Evolutionary conservation across 2,329 filamentous ascomycete species (phyloP), one percentile per base, ranked within the genome.

Genomic region (Exophiala bonariae): DNA sequence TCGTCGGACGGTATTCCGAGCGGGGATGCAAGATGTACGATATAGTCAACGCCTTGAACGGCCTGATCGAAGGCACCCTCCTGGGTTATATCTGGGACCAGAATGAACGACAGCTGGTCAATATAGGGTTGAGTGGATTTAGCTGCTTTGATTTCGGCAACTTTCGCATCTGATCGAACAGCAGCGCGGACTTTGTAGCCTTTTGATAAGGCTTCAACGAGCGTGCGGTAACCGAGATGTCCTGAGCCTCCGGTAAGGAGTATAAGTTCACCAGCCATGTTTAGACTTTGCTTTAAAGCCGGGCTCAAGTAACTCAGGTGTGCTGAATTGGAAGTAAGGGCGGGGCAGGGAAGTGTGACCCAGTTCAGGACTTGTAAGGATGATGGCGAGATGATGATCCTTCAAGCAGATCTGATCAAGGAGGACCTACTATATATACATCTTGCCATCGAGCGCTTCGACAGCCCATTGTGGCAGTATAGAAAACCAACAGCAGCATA

Each of bases 81-180:
- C 51, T 81, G 63, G 0, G 84, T 83, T 54, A 95, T 83, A 55
- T 95, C 86, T 39, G 82, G 76, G 11, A 95, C 86, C 49, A 92
- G 77, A 26, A 70, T 74, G 60, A 83, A 86, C 45, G 78, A 77
- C 17, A 87, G 72, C 61, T 80, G 78, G 47, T 78, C 76, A 10
- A 51, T 36, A 17, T 53, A 49, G 16, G 53, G 47, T 31, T 55
- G 50, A 18, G 55, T 54, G 11, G 54, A 51, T 26, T 44, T 45
- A 3, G 56, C 49, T 16, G 44, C 42, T 19, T 49, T 47, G 44
- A 59, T 47, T 28, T 50, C 28, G 16, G 54, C 46, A 19, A 47
- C 45, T 42, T 60, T 60, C 7, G 37, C 19, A 23, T 61, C 50
- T 17, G 51, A 53, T 41, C 60, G 58, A 33, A 63, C 56, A 7